Percentiles rank a stretch among this genome's conserved stretches.
Conservation (phyloP, 1,284 basidiomycete genomes). For the Ganoderma resinaceum region DNA sequence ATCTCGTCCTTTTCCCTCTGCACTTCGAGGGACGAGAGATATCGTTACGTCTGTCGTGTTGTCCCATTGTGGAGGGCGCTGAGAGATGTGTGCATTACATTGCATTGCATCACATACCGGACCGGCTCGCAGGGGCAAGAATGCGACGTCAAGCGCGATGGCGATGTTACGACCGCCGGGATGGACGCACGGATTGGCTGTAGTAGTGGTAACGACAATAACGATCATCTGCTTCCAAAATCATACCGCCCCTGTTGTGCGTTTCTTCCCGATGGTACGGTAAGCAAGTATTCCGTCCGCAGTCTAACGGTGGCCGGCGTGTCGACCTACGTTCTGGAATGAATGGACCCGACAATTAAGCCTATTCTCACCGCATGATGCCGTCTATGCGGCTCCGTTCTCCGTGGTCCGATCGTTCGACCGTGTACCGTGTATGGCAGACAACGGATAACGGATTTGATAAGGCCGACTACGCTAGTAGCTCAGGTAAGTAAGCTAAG, state of each 20-base stretch:
- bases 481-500: no score
- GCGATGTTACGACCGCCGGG: conserved; percentile 11
- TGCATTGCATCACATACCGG: neutral
- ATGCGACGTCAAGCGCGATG: neutral
- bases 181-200: conserved; percentile 5
- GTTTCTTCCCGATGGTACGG: neutral
- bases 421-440: no score
- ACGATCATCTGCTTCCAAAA: neutral
- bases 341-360: neutral
- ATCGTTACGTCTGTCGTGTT: neutral
- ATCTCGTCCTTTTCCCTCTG: neutral
- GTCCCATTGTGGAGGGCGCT: neutral
- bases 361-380: neutral
- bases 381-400: no score
- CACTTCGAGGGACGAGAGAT: neutral
- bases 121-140: neutral
- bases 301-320: neutral
- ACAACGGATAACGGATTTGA: no score
- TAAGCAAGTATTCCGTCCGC: neutral
- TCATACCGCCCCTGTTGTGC: neutral
- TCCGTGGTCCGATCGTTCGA: no score
- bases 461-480: no score
- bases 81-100: neutral
- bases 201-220: conserved; percentile 14
- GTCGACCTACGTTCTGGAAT: no score